phyloP scores from a whole-genome alignment of 352 stramenopile genomes.

The Phytophthora lateralis region DNA sequence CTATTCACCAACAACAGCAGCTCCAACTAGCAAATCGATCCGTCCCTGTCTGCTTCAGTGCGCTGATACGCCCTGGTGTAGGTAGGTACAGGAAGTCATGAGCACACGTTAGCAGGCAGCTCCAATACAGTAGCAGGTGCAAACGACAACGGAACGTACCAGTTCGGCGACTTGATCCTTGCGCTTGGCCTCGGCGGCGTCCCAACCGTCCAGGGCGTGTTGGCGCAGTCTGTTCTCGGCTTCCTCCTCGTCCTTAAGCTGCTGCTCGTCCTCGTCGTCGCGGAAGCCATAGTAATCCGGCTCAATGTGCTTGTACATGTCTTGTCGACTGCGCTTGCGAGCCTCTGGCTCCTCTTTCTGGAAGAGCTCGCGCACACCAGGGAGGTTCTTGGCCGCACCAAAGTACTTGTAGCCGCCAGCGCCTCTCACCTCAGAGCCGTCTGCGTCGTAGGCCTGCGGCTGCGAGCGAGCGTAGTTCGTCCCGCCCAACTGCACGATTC shows the following conservation, averaged over 20 bases:
- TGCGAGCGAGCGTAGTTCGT: conserved; percentile 88
- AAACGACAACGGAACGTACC: conserved; percentile 22
- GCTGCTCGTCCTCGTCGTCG: conserved; percentile 66
- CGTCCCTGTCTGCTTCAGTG: conserved; percentile 12
- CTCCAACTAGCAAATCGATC: conserved; percentile 13
- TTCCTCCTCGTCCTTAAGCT: conserved; percentile 52
- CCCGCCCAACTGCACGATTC: conserved; percentile 92
- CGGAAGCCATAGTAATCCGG: conserved; percentile 84
- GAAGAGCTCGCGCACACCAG: conserved; percentile 96
- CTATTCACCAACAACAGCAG: conserved; percentile 1
- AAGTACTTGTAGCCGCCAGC: conserved; percentile 96
- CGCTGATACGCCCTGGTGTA: conserved; percentile 15
- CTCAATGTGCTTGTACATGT: conserved; percentile 93
- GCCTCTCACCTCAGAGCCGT: conserved; percentile 72
- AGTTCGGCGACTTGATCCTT: conserved; percentile 42
- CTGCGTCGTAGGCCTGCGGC: conserved; percentile 76
- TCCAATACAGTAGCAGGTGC: not conserved
- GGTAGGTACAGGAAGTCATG: not conserved
- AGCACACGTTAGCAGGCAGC: conserved; percentile 11
- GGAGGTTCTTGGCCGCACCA: conserved; percentile 95
- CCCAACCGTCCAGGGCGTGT: conserved; percentile 61
- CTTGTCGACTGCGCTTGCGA: conserved; percentile 60
- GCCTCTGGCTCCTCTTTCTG: conserved; percentile 74
- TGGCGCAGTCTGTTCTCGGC: conserved; percentile 54
- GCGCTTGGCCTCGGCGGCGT: conserved; percentile 51